Percentiles rank a stretch among this genome's conserved stretches.
Conservation (phyloP, 2,329 filamentous ascomycete species). For the Verruconis gallopava region DNA sequence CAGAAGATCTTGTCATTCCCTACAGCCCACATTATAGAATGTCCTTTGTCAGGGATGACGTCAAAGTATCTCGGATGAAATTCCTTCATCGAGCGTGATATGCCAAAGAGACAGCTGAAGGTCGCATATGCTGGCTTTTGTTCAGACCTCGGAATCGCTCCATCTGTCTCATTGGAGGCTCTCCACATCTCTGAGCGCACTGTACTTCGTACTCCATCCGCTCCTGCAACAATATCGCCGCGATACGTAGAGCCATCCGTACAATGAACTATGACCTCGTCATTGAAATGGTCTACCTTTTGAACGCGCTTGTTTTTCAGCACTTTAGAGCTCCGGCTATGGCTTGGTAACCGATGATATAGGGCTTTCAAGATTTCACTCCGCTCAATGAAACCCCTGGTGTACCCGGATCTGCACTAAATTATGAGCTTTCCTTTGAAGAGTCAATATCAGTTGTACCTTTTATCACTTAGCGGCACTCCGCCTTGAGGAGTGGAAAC, state of each 20-base stretch:
- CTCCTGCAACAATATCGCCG: slow-evolving; percentile 27
- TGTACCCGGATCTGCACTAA: slow-evolving; percentile 1
- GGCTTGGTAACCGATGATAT: neutral
- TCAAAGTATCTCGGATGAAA: neutral
- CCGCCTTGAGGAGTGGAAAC: neutral
- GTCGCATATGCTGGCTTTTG: slow-evolving; percentile 13
- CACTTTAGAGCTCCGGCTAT: neutral
- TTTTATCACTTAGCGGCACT: neutral
- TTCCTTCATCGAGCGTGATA: slow-evolving; percentile 13
- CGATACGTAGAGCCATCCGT: slow-evolving; percentile 19
- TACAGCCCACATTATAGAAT: neutral
- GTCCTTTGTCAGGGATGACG: neutral
- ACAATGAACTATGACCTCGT: slow-evolving; percentile 21
- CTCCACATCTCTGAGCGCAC: slow-evolving; percentile 22
- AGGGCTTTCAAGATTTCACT: neutral
- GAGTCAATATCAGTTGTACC: neutral
- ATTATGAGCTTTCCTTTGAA: neutral
- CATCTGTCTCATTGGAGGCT: neutral
- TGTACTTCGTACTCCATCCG: slow-evolving; percentile 30
- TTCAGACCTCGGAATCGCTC: neutral
- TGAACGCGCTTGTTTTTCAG: slow-evolving; percentile 1
- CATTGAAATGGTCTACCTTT: slow-evolving; percentile 15
- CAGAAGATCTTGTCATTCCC: neutral
- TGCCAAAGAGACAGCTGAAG: slow-evolving; percentile 29
- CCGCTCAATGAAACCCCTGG: neutral